phyloP scores from a whole-genome alignment of 164 flowering plant genomes.

The Buxus sempervirens region DNA sequence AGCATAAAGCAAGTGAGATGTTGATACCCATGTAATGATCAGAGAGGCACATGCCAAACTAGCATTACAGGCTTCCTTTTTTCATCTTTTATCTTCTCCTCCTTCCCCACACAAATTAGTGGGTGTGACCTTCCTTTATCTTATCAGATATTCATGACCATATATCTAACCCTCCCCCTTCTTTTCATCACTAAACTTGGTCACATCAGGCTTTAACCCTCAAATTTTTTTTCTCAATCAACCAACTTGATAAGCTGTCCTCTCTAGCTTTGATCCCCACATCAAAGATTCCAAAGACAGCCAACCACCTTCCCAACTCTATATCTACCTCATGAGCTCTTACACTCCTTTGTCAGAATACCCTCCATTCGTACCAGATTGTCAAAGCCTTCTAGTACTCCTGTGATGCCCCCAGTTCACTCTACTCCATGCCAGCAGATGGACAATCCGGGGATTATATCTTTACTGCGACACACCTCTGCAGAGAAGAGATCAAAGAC shows the following conservation, averaged over 20 bases:
- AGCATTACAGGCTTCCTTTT: constrained; percentile 12
- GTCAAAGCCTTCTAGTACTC: background rate
- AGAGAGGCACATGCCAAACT: constrained; percentile 54
- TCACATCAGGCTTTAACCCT: constrained; percentile 40
- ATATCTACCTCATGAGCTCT: constrained; percentile 4
- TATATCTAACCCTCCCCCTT: too few species aligned
- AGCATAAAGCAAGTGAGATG: constrained; percentile 37
- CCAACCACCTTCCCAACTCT: constrained; percentile 29
- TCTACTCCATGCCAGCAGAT: constrained; percentile 45
- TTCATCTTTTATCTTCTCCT: constrained; percentile 1
- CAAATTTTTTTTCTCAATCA: constrained; percentile 1
- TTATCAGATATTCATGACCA: constrained; percentile 33
- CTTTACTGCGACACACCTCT: constrained; percentile 46
- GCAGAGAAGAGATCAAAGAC: constrained; percentile 32
- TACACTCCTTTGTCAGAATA: background rate
- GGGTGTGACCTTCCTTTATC: constrained; percentile 42
- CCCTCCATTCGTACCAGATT: background rate
- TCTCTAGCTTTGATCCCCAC: constrained; percentile 24
- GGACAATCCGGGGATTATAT: constrained; percentile 55
- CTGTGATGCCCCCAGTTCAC: constrained; percentile 26
- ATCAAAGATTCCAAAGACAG: constrained; percentile 37
- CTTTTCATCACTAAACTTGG: constrained; percentile 45
- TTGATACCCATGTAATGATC: constrained; percentile 31
- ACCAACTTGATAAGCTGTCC: constrained; percentile 5
- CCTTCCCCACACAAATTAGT: constrained; percentile 24